Evolutionary conservation across 2,329 filamentous ascomycete species (phyloP), one percentile per base, ranked within the genome.

Genomic region (Ophiostoma ips): DNA sequence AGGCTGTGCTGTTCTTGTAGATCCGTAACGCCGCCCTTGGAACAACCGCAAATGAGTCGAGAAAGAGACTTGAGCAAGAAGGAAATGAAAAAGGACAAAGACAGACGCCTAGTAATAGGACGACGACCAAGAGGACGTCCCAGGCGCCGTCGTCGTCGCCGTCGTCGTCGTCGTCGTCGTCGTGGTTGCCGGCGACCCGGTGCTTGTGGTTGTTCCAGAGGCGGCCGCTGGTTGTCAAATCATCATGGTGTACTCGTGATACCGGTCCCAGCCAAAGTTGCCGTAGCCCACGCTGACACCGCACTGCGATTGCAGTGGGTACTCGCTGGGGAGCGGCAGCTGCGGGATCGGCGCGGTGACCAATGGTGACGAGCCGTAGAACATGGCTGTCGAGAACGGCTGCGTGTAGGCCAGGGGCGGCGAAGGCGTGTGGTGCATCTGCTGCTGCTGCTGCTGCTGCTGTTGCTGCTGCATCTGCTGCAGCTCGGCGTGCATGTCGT

Each of bases 251-350:
- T 89, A 94, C 66, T 90, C 86, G 62, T 85, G 84, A 64, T 84
- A 87, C 59, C 84, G 76, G 65, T 86, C 87, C 86, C 87, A 95
- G 59, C 84, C 86, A 64, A 94, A 94, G 56, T 81, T 76, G 58
- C 78, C 76, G 70, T 84, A 88, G 53, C 81, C 83, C 54, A 81
- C 72, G 62, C 82, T 83, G 52, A 88, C 79, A 59, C 87, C 87
- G 67, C 90, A 96, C 64, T 87, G 87, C 54, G 84, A 96, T 64
- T 87, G 87, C 54, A 84, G 81, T 59, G 85, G 77, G 54, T 95
- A 72, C 77, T 89, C 85, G 69, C 87, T 95, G 40, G 89, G 88
- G 49, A 95, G 73, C 46, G 88, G 84, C 43, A 95, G 75, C 38
- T 81, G 71, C 19, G 87, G 78, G 56, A 94, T 81, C 46, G 86